Base-by-base conservation (phyloP, 345 rosid genomes). In the Murraya koenigii region DNA sequence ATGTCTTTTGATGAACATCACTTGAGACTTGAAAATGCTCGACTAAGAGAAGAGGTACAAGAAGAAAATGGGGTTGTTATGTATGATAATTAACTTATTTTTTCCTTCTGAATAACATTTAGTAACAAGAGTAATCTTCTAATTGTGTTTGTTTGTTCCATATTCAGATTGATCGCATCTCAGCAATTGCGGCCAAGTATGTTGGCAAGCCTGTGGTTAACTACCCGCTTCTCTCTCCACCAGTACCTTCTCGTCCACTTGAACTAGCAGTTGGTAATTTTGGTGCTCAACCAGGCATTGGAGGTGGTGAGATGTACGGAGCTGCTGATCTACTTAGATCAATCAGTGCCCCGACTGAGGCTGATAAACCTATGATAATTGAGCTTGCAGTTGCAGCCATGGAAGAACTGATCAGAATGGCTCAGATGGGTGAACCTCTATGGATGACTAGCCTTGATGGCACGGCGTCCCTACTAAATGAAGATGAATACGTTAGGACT, bases 1-100 rank as follows among this genome's bases (percentile, higher is more conserved):
- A 94, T 94, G 97, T 94, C 99, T 17, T 92, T 90, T 66, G 97
- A 92, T 59, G 99, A 96, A 80, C 99, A 96, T 75, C 97, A 96
- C 78, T 76, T 96, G 54, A 89, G 98, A 28, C 88, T 94, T 35
- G 99, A 96, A 84, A 96, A 96, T 84, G 89, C 91, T 41, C 87
- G 94, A 49, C 63, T 96, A 74, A 84, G 98, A 77, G 98, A 96
- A 86, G 99, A 96, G 97, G 99, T 96, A 71, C 17, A 20, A 4
- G 13, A 28, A 36, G n/a, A 33, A 44, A 6, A 9, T 19, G 13
- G 44, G 14, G 0, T 4, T 19, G 8, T 74, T 14, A n/a, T 59
- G 4, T 44, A 35, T 5, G 22, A 52, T 22, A 75, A 41, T 54
- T 47, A 9, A 56, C 13, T n/a, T 17, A 19, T 44, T 44, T 22